Evolutionary conservation across 345 rosid species (phyloP).

Genomic region (Lepidium sativum): DNA sequence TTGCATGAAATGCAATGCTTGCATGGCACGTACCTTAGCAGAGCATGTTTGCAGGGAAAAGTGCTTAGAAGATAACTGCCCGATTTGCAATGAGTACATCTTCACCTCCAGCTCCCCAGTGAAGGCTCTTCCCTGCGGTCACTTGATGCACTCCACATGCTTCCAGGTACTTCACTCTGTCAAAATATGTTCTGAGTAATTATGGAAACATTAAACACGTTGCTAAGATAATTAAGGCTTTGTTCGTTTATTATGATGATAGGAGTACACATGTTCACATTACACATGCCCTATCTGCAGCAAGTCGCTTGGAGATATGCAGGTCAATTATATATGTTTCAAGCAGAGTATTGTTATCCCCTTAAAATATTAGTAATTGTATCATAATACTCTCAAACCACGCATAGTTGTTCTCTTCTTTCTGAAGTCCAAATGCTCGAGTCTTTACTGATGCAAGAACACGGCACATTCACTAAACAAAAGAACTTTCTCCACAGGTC

Average conservation of each 20-base stretch:
- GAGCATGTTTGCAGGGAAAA: constrained; percentile 66
- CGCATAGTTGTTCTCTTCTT: neutral
- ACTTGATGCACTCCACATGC: constrained; percentile 85
- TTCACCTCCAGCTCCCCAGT: constrained; percentile 61
- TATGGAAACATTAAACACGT: neutral
- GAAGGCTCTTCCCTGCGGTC: constrained; percentile 88
- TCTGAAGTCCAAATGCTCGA: neutral
- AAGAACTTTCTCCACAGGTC: constrained; percentile 35
- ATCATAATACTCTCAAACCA: neutral
- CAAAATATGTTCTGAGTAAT: neutral
- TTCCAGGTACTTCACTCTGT: constrained; percentile 44
- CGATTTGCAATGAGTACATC: constrained; percentile 74
- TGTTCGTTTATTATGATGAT: constrained; percentile 26
- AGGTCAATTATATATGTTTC: constrained; percentile 41
- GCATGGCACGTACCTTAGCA: constrained; percentile 58
- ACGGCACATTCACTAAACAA: neutral
- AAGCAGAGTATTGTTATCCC: neutral
- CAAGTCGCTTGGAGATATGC: constrained; percentile 97
- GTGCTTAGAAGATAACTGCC: constrained; percentile 74
- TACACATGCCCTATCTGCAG: constrained; percentile 89
- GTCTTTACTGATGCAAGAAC: constrained; percentile 1
- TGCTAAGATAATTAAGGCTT: neutral
- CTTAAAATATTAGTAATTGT: neutral
- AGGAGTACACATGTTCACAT: constrained; percentile 71
- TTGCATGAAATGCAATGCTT: constrained; percentile 94